Base-by-base conservation (phyloP, 495 filamentous ascomycete species). In the Penicillium herquei region DNA sequence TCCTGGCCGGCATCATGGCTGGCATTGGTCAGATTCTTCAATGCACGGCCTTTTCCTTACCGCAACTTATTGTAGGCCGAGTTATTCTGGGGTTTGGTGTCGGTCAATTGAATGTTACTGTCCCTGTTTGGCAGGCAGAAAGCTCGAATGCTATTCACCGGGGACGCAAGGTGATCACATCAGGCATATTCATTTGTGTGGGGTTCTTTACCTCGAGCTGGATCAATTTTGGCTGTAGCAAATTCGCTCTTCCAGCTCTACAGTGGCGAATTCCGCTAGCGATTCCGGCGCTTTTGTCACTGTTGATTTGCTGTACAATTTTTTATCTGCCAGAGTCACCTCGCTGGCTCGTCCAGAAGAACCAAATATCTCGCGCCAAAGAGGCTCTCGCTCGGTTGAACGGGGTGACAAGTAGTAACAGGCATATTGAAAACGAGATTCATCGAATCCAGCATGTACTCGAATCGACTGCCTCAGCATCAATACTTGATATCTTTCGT, bases 111-210 rank as follows among this genome's bases (percentile, higher is more conserved):
- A 71, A 61, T 54, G 65, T 69, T 0, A 71, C 72, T 0, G 70
- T 76, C 0, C 77, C 77, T 0, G 67, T 75, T 11, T 79, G 78
- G 78, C 74, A 74, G 49, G 62, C 70, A 9, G 77, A 81, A 49
- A 72, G 68, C 49, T 48, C 64, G n/a, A 37, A 68, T 59, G 35
- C 75, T 57, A 52, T 52, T 53, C 51, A 59, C 55, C 52, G 75
- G 62, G 54, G 67, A 64, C 50, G 37, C 10, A 39, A 32, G 17
- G 50, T 33, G 7, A 31, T 43, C 13, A 18, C 30, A 2, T 10
- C 18, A 9, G 39, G 37, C n/a, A 18, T 43, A n/a, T 43, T n/a
- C 9, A 42, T 52, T 6, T n/a, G 21, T 7, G 16, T 44, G 7
- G 50, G 50, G 1, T 52, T 43, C 10, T 30, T 44, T 21, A 32